Evolutionary conservation across 129 eudicot species (phyloP).

Genomic region (Daucus carota): DH1_v3.0 NC_030389.2:37649001-37649500

Average conservation of each 20-base stretch:
- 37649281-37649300: constrained; percentile 91
- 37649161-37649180: constrained; percentile 36
- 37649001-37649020: constrained; percentile 15
- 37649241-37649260: constrained; percentile 90
- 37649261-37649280: constrained; percentile 93
- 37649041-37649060: constrained; percentile 25
- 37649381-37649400: constrained; percentile 99
- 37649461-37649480: not conserved
- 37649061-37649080: constrained; percentile 7
- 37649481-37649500: not conserved
- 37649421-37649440: constrained; percentile 99
- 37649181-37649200: constrained; percentile 47
- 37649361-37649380: constrained; percentile 94
- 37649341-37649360: constrained; percentile 98
- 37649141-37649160: constrained; percentile 77
- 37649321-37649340: constrained; percentile 99
- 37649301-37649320: constrained; percentile 92
- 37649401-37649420: constrained; percentile 97
- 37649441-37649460: constrained; percentile 19
- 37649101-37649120: constrained; percentile 21
- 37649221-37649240: constrained; percentile 90
- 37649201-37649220: constrained; percentile 97
- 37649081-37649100: constrained; percentile 18
- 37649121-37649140: constrained; percentile 47
- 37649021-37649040: constrained; percentile 11